These are phyloP conservation scores for Alloteropsis semialata DNA, from an alignment of 176 grass and related monocot genomes.

Conservation along the genomic window DNA sequence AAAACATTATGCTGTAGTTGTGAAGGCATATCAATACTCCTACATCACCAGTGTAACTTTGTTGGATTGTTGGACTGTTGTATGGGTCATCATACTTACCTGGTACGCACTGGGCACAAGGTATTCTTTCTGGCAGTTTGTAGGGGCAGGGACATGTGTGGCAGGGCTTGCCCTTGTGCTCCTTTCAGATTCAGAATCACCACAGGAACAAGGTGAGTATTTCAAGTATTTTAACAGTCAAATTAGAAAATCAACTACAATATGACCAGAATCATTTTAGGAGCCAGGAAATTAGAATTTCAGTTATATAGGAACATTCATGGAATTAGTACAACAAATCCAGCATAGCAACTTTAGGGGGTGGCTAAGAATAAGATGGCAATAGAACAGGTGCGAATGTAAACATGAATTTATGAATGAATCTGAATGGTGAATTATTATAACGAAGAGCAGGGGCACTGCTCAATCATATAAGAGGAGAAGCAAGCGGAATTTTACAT, in stretches of 20 bases:
- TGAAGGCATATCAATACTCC: conserved; percentile 76
- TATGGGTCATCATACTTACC: conserved; percentile 70
- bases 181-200: conserved; percentile 53
- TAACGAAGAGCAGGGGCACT: neutral
- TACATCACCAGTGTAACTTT: conserved; percentile 77
- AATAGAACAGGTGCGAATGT: neutral
- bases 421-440: neutral
- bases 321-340: neutral
- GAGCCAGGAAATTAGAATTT: neutral
- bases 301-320: neutral
- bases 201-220: conserved; percentile 28
- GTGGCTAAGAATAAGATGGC: neutral
- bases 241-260: conserved; percentile 3
- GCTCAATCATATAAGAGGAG: neutral
- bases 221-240: neutral
- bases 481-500: neutral
- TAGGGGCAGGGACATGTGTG: conserved; percentile 52
- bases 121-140: conserved; percentile 65
- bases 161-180: conserved; percentile 62
- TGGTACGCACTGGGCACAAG: conserved; percentile 65
- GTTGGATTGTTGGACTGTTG: conserved; percentile 78
- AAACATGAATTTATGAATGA: neutral
- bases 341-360: neutral
- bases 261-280: neutral
- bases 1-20: conserved; percentile 33